Conservation (phyloP, 2,329 filamentous ascomycete genomes). For the Microdochium nivale region DNA sequence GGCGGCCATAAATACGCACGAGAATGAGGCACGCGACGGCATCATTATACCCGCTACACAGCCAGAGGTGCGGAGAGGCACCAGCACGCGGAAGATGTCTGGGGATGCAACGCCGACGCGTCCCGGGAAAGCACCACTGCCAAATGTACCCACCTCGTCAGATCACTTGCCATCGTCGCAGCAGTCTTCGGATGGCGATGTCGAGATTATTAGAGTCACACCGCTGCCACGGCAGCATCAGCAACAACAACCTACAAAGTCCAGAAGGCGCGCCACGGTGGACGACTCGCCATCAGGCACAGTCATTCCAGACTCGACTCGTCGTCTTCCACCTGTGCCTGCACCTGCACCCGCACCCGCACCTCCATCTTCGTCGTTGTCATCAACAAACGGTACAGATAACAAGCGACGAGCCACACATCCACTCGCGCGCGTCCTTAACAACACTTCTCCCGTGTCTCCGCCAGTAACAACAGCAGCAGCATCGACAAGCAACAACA, state of each 20-base stretch:
- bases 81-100: no score
- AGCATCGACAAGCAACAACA: conserved; percentile 10
- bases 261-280: neutral
- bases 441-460: conserved; percentile 5
- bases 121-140: neutral
- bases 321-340: neutral
- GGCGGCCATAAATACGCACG: no score
- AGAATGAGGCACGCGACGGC: no score
- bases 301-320: neutral
- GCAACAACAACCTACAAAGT: neutral
- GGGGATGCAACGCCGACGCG: neutral
- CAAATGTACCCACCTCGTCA: neutral
- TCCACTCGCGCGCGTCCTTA: neutral
- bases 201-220: conserved; percentile 13
- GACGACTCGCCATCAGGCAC: neutral
- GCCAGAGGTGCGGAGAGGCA: no score
- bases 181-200: conserved; percentile 3
- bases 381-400: conserved; percentile 1
- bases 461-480: neutral
- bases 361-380: no score
- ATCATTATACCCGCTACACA: no score
- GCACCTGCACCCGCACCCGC: neutral
- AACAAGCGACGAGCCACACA: conserved; percentile 1
- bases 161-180: conserved; percentile 1
- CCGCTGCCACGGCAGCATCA: conserved; percentile 4